A percentile compares a stretch with the other conserved stretches of the same genome.
phyloP scores from a whole-genome alignment of 2,329 filamentous ascomycete genomes.

The Fusarium domesticum region DNA sequence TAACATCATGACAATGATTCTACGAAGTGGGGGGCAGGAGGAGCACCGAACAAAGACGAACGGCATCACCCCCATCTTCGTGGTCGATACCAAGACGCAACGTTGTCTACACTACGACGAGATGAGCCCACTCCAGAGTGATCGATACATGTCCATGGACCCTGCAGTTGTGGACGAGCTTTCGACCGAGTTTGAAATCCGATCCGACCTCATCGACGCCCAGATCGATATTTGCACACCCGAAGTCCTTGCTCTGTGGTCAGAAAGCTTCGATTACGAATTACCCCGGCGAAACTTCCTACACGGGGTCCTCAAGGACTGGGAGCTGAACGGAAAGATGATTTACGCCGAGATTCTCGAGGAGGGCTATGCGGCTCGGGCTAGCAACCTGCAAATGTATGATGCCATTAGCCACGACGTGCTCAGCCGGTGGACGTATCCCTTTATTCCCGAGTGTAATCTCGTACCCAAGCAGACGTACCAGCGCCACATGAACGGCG shows the following conservation, averaged over 20 bases:
- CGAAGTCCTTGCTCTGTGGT: constrained; percentile 91
- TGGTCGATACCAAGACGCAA: constrained; percentile 75
- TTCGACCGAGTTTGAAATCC: constrained; percentile 71
- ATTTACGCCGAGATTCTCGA: constrained; percentile 85
- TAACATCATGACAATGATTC: constrained; percentile 95
- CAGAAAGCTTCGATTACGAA: constrained; percentile 97
- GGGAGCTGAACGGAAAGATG: constrained; percentile 95
- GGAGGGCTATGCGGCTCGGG: constrained; percentile 81
- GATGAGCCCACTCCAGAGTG: constrained; percentile 65
- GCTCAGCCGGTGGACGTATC: constrained; percentile 83
- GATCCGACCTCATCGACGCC: constrained; percentile 86
- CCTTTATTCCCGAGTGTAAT: constrained; percentile 86
- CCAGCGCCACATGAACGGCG: constrained; percentile 62
- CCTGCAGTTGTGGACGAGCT: constrained; percentile 71
- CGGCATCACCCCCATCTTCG: constrained; percentile 76
- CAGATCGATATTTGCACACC: constrained; percentile 97
- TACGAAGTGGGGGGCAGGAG: constrained; percentile 69
- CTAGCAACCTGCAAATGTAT: constrained; percentile 83
- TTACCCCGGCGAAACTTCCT: constrained; percentile 84
- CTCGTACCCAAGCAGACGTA: constrained; percentile 75
- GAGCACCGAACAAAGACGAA: constrained; percentile 75
- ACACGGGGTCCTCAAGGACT: constrained; percentile 91
- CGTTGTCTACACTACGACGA: constrained; percentile 94
- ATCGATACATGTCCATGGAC: constrained; percentile 69
- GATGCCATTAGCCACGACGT: constrained; percentile 85